Evolutionary conservation across 169 alveolate species (phyloP).

Genomic region (Pseudocohnilembus persalinus): DNA sequence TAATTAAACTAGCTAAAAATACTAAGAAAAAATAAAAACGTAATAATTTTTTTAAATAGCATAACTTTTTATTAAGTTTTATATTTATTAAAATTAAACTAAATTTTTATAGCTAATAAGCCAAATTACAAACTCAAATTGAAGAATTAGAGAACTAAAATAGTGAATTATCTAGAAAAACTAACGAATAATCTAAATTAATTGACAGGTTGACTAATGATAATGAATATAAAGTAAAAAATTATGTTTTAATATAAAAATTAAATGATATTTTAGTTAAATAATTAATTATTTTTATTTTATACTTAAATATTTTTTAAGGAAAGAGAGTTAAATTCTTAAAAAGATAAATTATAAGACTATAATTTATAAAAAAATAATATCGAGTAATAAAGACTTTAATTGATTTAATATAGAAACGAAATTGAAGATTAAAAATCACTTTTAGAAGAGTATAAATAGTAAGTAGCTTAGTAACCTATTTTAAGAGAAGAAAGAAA

Average conservation of each 20-base stretch:
- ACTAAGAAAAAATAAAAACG: slow-evolving; percentile 12
- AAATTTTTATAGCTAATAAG: too few species aligned
- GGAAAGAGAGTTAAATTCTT: background rate
- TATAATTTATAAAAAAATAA: too few species aligned
- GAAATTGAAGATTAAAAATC: background rate
- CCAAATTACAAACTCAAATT: too few species aligned
- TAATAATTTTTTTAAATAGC: background rate
- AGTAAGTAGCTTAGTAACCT: background rate
- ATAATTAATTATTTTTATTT: too few species aligned
- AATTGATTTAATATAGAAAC: too few species aligned
- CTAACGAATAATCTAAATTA: background rate
- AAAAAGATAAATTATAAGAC: background rate
- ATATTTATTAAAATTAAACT: too few species aligned
- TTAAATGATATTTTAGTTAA: too few species aligned
- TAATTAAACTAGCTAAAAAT: background rate
- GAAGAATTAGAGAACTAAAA: background rate
- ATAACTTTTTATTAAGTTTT: too few species aligned
- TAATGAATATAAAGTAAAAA: background rate
- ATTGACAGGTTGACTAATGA: background rate
- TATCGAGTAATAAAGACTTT: background rate
- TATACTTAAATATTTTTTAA: too few species aligned
- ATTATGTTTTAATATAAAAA: too few species aligned
- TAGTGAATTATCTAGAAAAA: background rate
- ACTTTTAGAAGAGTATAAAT: background rate
- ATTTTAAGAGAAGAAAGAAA: background rate